A percentile compares a stretch with the other conserved stretches of the same genome.
Conservation (phyloP, 495 filamentous ascomycete genomes). For the Poronia punctata region DNA sequence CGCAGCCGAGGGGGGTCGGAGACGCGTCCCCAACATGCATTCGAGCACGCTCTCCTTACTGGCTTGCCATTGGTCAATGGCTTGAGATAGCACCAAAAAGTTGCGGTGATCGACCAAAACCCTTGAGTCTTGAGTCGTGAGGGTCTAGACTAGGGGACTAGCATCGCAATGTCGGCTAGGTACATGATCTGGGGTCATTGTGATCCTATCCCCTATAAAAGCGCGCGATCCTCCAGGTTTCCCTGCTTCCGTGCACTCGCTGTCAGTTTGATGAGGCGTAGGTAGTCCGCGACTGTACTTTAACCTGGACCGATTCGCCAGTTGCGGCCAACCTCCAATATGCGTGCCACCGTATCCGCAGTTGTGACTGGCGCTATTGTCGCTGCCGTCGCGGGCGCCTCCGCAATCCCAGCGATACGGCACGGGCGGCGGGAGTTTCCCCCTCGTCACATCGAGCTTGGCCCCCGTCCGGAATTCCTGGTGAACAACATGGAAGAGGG, state of each 20-base stretch:
- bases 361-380: slow-evolving; percentile 5
- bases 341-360: slow-evolving; percentile 13
- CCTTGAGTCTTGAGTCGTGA: no score
- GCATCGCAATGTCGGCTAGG: no score
- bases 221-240: no score
- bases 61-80: slow-evolving; percentile 15
- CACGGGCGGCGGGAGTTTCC: slow-evolving; percentile 11
- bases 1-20: background rate
- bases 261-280: no score
- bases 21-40: background rate
- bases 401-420: slow-evolving; percentile 11
- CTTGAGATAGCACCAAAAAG: background rate
- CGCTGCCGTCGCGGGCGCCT: slow-evolving; percentile 14
- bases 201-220: no score
- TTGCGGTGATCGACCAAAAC: no score
- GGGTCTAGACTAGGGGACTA: no score
- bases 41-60: slow-evolving; percentile 4
- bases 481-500: slow-evolving; percentile 53
- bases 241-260: no score
- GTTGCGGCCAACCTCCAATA: slow-evolving; percentile 3
- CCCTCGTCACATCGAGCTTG: slow-evolving; percentile 40
- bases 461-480: slow-evolving; percentile 52
- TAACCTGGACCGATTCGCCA: background rate
- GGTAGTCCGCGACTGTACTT: no score
- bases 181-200: no score